Evolutionary conservation across 2,329 filamentous ascomycete genomes (phyloP).

Genomic region (Aspergillus cejpii): DNA sequence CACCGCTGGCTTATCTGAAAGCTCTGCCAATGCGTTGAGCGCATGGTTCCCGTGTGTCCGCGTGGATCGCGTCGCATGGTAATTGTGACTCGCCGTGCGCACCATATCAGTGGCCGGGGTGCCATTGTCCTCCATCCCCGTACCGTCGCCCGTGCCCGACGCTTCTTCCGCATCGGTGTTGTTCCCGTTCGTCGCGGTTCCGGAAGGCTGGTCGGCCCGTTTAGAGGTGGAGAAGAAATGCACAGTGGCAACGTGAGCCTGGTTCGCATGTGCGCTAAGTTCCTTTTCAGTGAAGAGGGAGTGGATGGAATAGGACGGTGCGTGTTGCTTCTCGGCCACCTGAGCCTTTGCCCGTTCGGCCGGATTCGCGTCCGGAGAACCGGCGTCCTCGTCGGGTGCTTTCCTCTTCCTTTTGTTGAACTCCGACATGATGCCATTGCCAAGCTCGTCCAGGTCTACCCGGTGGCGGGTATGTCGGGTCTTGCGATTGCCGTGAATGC

Average conservation of each 20-base stretch:
- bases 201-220: conserved; percentile 37
- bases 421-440: conserved; percentile 43
- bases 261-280: conserved; percentile 55
- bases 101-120: conserved; percentile 52
- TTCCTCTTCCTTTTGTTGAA: conserved; percentile 55
- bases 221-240: conserved; percentile 54
- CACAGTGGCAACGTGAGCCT: conserved; percentile 54
- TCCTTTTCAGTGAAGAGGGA: conserved; percentile 63
- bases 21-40: conserved; percentile 51
- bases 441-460: conserved; percentile 48
- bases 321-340: conserved; percentile 51
- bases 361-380: conserved; percentile 49
- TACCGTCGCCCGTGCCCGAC: conserved; percentile 30
- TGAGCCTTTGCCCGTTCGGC: conserved; percentile 50
- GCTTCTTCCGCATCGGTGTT: conserved; percentile 38
- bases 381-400: conserved; percentile 51
- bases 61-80: conserved; percentile 50
- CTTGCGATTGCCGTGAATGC: conserved; percentile 55
- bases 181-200: conserved; percentile 36
- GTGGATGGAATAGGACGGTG: conserved; percentile 55
- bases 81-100: conserved; percentile 53
- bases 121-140: conserved; percentile 38
- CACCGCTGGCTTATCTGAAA: conserved; percentile 46
- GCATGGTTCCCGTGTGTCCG: conserved; percentile 48
- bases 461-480: conserved; percentile 57